Percentiles rank a stretch among this genome's conserved stretches.
Evolutionary conservation across 2,329 filamentous ascomycete genomes (phyloP).

Genomic region (Bipolaris sorokiniana): DNA sequence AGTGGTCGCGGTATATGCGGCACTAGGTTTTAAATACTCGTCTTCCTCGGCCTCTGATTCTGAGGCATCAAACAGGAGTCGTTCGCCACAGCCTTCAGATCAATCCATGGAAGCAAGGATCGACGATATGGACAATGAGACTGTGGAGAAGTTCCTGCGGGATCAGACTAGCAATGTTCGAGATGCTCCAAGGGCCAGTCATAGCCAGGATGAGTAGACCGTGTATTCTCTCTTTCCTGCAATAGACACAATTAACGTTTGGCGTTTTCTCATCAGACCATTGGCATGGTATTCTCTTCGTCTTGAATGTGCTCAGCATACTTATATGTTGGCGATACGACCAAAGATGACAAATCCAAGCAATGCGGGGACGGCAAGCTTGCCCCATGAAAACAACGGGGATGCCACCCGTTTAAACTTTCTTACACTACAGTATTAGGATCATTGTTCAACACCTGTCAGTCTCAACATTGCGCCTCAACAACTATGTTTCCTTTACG

Average conservation of each 20-base stretch:
- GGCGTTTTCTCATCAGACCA: neutral
- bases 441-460: neutral
- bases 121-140: slow-evolving; percentile 32
- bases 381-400: neutral
- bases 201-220: neutral
- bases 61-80: slow-evolving; percentile 3
- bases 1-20: slow-evolving; percentile 36
- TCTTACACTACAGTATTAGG: neutral
- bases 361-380: neutral
- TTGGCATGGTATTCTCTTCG: neutral
- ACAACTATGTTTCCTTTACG: neutral
- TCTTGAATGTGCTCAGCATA: neutral
- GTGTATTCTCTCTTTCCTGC: neutral
- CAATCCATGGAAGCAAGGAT: slow-evolving; percentile 28
- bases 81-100: slow-evolving; percentile 4
- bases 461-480: neutral
- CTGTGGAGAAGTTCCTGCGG: slow-evolving; percentile 33
- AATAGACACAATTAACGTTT: neutral
- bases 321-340: neutral
- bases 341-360: neutral
- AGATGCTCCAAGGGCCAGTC: neutral
- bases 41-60: slow-evolving; percentile 26
- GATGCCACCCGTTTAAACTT: neutral
- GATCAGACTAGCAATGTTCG: slow-evolving; percentile 23
- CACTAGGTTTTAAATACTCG: slow-evolving; percentile 43